A percentile compares a stretch with the other conserved stretches of the same genome.
Evolutionary conservation across 495 filamentous ascomycete genomes (phyloP).

Genomic region (Chaetomium tenue): DNA sequence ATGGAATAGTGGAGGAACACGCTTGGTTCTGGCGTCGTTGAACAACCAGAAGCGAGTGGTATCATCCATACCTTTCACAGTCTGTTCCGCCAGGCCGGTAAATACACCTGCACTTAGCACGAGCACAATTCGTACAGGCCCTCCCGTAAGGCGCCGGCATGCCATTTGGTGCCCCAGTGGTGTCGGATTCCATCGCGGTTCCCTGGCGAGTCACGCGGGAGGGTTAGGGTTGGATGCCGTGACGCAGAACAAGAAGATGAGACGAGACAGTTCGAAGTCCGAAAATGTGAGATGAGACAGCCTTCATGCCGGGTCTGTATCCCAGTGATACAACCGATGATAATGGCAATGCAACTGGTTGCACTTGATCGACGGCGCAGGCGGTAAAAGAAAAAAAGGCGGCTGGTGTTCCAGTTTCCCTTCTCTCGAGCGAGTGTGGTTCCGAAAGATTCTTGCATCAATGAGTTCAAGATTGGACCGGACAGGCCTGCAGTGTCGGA

Average conservation of each 20-base stretch:
- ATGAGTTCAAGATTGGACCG: neutral
- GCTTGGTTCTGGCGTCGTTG: neutral
- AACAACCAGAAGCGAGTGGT: neutral
- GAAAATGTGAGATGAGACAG: neutral
- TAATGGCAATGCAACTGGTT: neutral
- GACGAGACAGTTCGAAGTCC: neutral
- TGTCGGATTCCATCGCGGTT: constrained; percentile 16
- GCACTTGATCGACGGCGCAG: neutral
- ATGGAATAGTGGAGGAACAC: neutral
- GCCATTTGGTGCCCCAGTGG: constrained; percentile 7
- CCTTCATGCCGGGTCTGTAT: neutral
- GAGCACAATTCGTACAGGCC: constrained; percentile 56
- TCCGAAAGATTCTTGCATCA: neutral
- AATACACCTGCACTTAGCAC: constrained; percentile 58
- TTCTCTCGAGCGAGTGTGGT: neutral
- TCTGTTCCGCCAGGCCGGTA: constrained; percentile 34
- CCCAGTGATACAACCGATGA: neutral
- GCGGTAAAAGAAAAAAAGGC: neutral
- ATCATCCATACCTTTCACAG: constrained; percentile 50
- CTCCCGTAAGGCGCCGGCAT: constrained; percentile 48
- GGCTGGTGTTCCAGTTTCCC: neutral
- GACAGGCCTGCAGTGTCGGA: neutral
- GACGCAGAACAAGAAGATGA: neutral
- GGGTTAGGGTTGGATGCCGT: constrained; percentile 19
- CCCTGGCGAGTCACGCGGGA: neutral